A percentile compares a stretch with the other conserved stretches of the same genome.
phyloP scores from a whole-genome alignment of 257 asterid genomes.

The Paulownia fortunei region DNA sequence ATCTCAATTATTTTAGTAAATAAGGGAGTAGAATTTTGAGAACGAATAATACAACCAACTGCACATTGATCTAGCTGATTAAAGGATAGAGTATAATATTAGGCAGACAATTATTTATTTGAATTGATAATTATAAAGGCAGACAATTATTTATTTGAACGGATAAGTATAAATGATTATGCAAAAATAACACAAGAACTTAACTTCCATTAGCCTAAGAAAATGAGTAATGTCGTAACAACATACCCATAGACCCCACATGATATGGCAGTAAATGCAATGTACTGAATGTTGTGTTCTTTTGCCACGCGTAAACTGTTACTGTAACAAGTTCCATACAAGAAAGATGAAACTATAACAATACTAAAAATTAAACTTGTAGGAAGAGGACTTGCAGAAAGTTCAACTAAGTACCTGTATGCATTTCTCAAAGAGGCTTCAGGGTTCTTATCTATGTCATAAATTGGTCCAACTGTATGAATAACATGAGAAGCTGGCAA shows the following conservation, averaged over 20 bases:
- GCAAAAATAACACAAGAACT: not conserved
- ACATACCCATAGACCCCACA: constrained; percentile 87
- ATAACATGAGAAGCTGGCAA: constrained; percentile 95
- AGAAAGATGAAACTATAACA: constrained; percentile 23
- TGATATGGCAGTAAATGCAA: constrained; percentile 95
- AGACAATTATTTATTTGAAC: not conserved
- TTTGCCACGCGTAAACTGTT: constrained; percentile 81
- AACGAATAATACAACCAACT: not conserved
- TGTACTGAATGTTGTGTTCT: constrained; percentile 70
- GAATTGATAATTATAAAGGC: too few relatives aligned
- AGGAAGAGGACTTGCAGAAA: not conserved
- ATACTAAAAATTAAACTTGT: not conserved
- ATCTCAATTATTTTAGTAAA: not conserved
- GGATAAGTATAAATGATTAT: not conserved
- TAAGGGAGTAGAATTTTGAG: not conserved
- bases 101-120: not conserved
- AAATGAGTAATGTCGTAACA: constrained; percentile 9
- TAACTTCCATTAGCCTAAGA: constrained; percentile 6
- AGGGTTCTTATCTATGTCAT: constrained; percentile 61
- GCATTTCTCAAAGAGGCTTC: constrained; percentile 73
- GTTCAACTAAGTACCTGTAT: constrained; percentile 59
- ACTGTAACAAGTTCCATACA: constrained; percentile 53
- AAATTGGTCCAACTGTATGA: constrained; percentile 96
- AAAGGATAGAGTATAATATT: not conserved
- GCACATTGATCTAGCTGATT: constrained; percentile 5